Conservation (phyloP, 441 rosid species). For the Brassica hybrid region DNA sequence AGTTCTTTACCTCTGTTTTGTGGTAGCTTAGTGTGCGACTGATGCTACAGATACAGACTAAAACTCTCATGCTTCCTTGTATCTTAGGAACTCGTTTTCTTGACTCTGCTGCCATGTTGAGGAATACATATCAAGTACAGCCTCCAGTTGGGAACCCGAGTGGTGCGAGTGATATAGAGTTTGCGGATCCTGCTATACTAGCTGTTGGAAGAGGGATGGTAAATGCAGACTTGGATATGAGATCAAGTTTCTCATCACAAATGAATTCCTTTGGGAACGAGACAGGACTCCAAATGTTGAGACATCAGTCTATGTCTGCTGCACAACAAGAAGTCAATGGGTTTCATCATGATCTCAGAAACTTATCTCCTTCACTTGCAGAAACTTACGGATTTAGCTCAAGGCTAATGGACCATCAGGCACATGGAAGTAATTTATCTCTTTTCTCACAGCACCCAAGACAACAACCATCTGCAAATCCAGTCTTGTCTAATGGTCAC, state of each 20-base stretch:
- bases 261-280: constrained; percentile 67
- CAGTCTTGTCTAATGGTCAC: constrained; percentile 66
- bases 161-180: constrained; percentile 68
- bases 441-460: constrained; percentile 59
- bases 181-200: constrained; percentile 94
- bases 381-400: constrained; percentile 72
- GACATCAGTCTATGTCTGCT: constrained; percentile 68
- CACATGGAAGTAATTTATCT: constrained; percentile 59
- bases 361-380: constrained; percentile 51
- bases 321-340: constrained; percentile 54
- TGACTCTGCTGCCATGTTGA: constrained; percentile 52
- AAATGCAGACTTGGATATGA: constrained; percentile 65
- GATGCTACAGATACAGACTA: constrained; percentile 22
- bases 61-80: constrained; percentile 11
- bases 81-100: constrained; percentile 56
- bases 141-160: constrained; percentile 53
- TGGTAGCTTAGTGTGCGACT: constrained; percentile 3
- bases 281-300: constrained; percentile 66
- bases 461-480: constrained; percentile 65
- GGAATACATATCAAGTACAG: constrained; percentile 61
- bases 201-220: constrained; percentile 92
- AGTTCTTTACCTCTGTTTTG: constrained; percentile 28
- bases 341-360: constrained; percentile 60
- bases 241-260: constrained; percentile 62
- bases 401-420: constrained; percentile 64